Evolutionary conservation across 495 filamentous ascomycete species (phyloP), one percentile per base, ranked within the genome.

Genomic region (Aspergillus hancockii): DNA sequence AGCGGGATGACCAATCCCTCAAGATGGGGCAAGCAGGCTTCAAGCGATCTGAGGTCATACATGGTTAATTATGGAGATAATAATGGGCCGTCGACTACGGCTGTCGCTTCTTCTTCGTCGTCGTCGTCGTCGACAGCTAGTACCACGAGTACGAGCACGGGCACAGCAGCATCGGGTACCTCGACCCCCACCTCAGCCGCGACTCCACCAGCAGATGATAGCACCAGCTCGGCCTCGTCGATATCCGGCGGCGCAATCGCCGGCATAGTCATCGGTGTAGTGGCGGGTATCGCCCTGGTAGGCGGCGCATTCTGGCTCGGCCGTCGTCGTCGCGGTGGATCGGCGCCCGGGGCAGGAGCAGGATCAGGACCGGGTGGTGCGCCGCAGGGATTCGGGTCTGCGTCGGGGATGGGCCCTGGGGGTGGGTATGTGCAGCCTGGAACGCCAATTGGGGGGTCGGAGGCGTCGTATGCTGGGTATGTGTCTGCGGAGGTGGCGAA

Each of bases 211-310:
- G n/a, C n/a, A n/a, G n/a, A n/a, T n/a, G n/a, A n/a, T n/a, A n/a
- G n/a, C n/a, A n/a, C 5, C 2, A 30, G 22, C 16, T 31, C 30
- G 1, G 2, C 38, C 4, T 13, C 38, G 3, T 16, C 10, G 0
- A n/a, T 54, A 4, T 54, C 52, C 4, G 19, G 34, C 23, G 52
- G 52, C 3, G 52, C 51, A 10, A 54, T 54, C 30, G 51, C 51
- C 0, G 51, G 51, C 0, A 40, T 54, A 7, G 51, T 54, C 8
- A 25, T 54, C 5, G 51, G 30, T 5, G 32, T 28, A 2, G 52
- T 54, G 30, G 52, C 52, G 3, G 52, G 34, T 4, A 10, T 54
- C 3, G 22, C 14, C 14, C 18, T 54, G 8, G 16, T 45, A 2
- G 52, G 34, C 13, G 52, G 31, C 0, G 52, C 32, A 18, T 54